Evolutionary conservation across 352 stramenopile species (phyloP), one percentile per base, ranked within the genome.

Genomic region (Pythium sukuiense): DNA sequence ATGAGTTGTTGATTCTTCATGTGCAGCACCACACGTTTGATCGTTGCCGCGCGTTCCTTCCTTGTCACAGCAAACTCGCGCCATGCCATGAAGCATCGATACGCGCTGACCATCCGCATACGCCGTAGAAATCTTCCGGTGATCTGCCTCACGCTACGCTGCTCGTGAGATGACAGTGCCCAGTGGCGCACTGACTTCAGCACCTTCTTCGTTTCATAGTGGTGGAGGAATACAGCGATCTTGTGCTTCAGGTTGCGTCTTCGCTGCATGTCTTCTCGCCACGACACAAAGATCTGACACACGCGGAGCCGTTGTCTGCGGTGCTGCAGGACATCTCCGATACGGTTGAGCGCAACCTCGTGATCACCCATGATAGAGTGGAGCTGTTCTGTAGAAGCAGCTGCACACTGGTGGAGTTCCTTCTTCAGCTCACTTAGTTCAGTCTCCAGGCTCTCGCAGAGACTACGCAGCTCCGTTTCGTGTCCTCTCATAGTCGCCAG

Each of bases 61-160:
- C 52, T 32, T 3, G 52, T 16, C 0, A 39, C 41, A 0, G 55
- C 30, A 24, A 55, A 60, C 30, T 72, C 55, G 59, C 76, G 83
- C 83, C 83, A 91, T 20, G 76, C 81, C 50, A 77, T 73, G n/a
- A 89, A 79, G 26, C 79, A 88, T 9, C 67, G 76, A 0, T 77
- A 49, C 30, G 76, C 77, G 3, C 33, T 33, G 20, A 86, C 37
- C 16, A 81, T 71, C 13, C 63, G 69, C 74, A 88, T 78, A 14
- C 72, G 59, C 26, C 65, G 46, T 7, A 73, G 14, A 4, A 41
- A 41, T 12, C 32, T 26, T 2, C 26, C 9, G 29, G 50, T 53
- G 55, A 69, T 46, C 12, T 62, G 53, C 53, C 41, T 29, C 26
- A 45, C 53, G 9, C 48, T 43, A 1, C 37, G 41, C 50, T 55